Base-by-base conservation (phyloP, 495 filamentous ascomycete genomes). In the Chaetomium fimeti region DNA sequence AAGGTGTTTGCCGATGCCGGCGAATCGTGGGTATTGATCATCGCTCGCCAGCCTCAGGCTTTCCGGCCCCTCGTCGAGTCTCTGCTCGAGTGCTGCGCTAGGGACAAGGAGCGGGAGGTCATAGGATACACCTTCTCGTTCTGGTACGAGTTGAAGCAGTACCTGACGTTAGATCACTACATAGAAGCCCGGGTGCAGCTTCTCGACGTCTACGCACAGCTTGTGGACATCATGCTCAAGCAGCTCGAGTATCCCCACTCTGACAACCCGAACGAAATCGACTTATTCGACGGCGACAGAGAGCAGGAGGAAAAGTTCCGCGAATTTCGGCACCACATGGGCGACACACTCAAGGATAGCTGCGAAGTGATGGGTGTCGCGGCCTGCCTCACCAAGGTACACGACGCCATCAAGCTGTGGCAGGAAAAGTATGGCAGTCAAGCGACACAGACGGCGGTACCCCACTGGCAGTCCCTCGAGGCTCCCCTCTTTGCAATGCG, bases 111-210 rank as follows among this genome's bases (percentile, higher is more conserved):
- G 57, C 82, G 89, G 61, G 94, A 98, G 57, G 92, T 91, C 11
- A 89, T 98, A 58, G 88, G 90, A 29, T 84, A 93, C 63, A 99
- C 94, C 0, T 98, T 98, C 75, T 85, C 87, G 57, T 98, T 98
- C 79, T 99, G 94, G 94, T 98, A 95, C 75, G 94, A 99, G 74
- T 79, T 99, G 60, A 99, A 99, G 79, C 92, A 96, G 77, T 97
- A 96, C 71, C 81, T 98, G 38, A 90, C 91, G 8, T 76, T 98
- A 40, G 93, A 97, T 8, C 88, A 87, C 63, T 98, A 96, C 71
- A 88, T 87, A n/a, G 83, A 91, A 61, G 89, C 93, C 18, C 85
- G 93, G 32, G 69, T 89, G 59, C 81, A 87, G 61, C 89, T 88
- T 66, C 80, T 88, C 38, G 89, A 92, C 63, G 80, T 96, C 53